Evolutionary conservation across 164 flowering plant species (phyloP).

Genomic region (Vitis rupestris): DNA sequence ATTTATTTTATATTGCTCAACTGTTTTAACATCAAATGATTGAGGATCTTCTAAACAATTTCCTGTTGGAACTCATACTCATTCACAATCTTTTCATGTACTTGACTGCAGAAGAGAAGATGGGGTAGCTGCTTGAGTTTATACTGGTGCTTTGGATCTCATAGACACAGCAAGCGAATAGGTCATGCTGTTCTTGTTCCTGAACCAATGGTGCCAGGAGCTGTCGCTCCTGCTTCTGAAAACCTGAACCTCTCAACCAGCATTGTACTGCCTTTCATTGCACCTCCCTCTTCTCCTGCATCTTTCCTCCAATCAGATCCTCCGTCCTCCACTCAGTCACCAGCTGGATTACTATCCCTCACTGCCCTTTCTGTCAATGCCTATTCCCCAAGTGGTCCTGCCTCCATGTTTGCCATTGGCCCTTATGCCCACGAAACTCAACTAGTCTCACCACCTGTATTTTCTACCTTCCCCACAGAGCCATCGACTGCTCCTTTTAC

Average conservation of each 20-base stretch:
- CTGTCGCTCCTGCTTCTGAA: conserved; percentile 27
- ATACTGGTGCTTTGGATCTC: conserved; percentile 66
- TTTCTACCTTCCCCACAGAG: conserved; percentile 66
- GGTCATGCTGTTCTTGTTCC: conserved; percentile 63
- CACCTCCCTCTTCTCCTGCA: conserved; percentile 81
- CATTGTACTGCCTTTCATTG: conserved; percentile 48
- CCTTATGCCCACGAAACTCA: conserved; percentile 79
- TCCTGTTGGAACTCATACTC: not conserved
- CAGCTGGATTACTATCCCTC: conserved; percentile 43
- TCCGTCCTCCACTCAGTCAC: conserved; percentile 56
- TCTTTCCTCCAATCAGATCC: conserved; percentile 63
- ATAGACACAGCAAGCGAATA: conserved; percentile 48
- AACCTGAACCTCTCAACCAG: conserved; percentile 27
- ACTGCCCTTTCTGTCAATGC: conserved; percentile 38
- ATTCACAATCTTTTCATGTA: not conserved
- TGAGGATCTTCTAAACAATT: not conserved
- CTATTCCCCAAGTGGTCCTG: conserved; percentile 43
- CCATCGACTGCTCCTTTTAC: conserved; percentile 73
- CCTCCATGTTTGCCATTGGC: conserved; percentile 55
- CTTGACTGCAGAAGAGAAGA: conserved; percentile 49
- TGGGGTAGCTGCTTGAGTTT: conserved; percentile 64
- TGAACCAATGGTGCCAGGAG: conserved; percentile 36
- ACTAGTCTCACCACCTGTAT: conserved; percentile 68
- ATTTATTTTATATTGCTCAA: not conserved
- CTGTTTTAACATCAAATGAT: not conserved